phyloP scores from a whole-genome alignment of 768 basidiomycete genomes.

The Phallus indusiatus region DNA sequence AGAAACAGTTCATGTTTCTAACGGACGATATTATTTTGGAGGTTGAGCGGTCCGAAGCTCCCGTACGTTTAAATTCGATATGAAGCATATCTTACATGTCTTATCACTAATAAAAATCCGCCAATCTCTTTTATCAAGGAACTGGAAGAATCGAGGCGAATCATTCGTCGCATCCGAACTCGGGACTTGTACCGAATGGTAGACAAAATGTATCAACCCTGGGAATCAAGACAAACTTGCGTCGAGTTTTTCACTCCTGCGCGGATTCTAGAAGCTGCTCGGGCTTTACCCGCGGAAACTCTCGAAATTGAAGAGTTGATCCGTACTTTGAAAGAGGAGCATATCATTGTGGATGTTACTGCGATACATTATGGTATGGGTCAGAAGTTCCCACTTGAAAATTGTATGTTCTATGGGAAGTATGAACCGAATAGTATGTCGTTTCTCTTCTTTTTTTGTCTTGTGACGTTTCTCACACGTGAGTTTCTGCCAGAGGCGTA shows the following conservation, averaged over 20 bases:
- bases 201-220: slow-evolving; percentile 47
- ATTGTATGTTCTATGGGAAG: slow-evolving; percentile 69
- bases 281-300: slow-evolving; percentile 10
- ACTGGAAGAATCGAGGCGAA: slow-evolving; percentile 44
- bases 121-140: slow-evolving; percentile 31
- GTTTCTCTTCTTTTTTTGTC: not conserved
- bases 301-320: slow-evolving; percentile 18
- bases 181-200: slow-evolving; percentile 66
- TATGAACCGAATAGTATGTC: slow-evolving; percentile 43
- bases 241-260: slow-evolving; percentile 25
- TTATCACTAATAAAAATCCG: not conserved
- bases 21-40: slow-evolving; percentile 57
- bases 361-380: slow-evolving; percentile 74
- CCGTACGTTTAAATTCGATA: slow-evolving; percentile 29
- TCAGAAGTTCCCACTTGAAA: slow-evolving; percentile 57
- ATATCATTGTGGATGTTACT: slow-evolving; percentile 57
- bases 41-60: slow-evolving; percentile 46
- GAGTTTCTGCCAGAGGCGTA: slow-evolving; percentile 24
- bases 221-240: slow-evolving; percentile 21
- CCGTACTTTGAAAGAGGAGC: slow-evolving; percentile 29
- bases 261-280: slow-evolving; percentile 35
- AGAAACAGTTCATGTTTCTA: slow-evolving; percentile 50
- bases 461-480: not conserved
- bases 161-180: slow-evolving; percentile 49
- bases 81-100: not conserved